Percentiles rank a stretch among this genome's conserved stretches.
These are phyloP conservation scores for Tylopilus orsonianus DNA, from an alignment of 1,284 basidiomycete species.

Conservation along the genomic window DNA sequence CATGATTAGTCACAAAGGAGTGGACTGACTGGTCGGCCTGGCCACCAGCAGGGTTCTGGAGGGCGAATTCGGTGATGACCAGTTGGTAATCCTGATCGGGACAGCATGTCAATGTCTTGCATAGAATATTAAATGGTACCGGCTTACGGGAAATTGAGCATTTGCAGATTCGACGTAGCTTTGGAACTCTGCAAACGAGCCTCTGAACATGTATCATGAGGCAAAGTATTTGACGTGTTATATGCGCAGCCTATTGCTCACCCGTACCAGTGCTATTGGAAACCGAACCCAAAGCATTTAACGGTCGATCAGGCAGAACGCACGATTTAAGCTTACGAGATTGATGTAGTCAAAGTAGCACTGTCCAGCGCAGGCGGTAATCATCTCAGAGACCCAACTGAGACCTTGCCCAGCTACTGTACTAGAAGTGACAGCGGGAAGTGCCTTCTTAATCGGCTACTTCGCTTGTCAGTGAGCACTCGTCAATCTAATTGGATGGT, in stretches of 20 bases:
- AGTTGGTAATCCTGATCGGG: slow-evolving; percentile 18
- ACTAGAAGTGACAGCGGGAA: slow-evolving; percentile 38
- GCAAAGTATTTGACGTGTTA: no score
- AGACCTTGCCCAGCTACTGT: slow-evolving; percentile 30
- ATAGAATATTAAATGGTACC: not conserved
- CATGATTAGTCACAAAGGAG: not conserved
- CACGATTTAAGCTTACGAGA: slow-evolving; percentile 27
- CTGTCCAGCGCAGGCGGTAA: slow-evolving; percentile 31
- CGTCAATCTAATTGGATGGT: not conserved
- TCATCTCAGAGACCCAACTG: slow-evolving; percentile 37
- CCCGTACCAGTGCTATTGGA: slow-evolving; percentile 37
- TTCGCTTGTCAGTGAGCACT: slow-evolving; percentile 4
- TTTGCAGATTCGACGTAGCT: slow-evolving; percentile 30
- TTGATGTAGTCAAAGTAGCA: slow-evolving; percentile 38
- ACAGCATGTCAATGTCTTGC: slow-evolving; percentile 7
- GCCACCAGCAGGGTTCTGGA: slow-evolving; percentile 33
- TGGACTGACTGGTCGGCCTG: slow-evolving; percentile 34
- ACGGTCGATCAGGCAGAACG: no score
- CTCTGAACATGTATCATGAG: slow-evolving; percentile 14
- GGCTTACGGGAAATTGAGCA: slow-evolving; percentile 30
- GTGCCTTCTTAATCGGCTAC: slow-evolving; percentile 36
- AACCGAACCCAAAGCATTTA: not conserved
- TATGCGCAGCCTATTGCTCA: slow-evolving; percentile 5
- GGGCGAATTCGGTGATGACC: slow-evolving; percentile 36
- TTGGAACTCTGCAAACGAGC: slow-evolving; percentile 30